Conservation (phyloP, 2,329 filamentous ascomycete species). For the Hypoxylon sp. region DNA sequence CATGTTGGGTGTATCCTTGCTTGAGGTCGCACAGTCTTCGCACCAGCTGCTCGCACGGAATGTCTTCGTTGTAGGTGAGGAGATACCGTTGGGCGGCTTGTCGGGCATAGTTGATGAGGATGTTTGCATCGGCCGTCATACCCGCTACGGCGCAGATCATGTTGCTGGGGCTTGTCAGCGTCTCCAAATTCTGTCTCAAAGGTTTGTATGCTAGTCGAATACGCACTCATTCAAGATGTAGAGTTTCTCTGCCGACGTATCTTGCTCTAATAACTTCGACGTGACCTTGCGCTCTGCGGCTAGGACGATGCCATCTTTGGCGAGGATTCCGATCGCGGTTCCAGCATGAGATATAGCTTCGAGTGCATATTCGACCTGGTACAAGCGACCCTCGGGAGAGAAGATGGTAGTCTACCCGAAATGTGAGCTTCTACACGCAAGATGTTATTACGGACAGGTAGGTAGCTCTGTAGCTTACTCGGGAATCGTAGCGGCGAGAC, state of each 20-base stretch:
- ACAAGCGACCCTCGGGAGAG: slow-evolving; percentile 97
- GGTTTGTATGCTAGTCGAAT: not conserved
- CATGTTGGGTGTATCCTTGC: slow-evolving; percentile 99
- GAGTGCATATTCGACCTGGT: slow-evolving; percentile 99
- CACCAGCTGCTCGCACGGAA: slow-evolving; percentile 98
- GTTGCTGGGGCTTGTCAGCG: slow-evolving; percentile 72
- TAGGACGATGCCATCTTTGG: slow-evolving; percentile 97
- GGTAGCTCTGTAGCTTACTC: slow-evolving; percentile 70
- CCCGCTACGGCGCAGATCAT: slow-evolving; percentile 99
- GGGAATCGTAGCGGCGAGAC: slow-evolving; percentile 97
- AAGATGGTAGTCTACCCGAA: slow-evolving; percentile 91
- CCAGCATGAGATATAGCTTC: slow-evolving; percentile 99
- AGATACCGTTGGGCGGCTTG: slow-evolving; percentile 98
- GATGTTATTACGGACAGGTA: slow-evolving; percentile 41
- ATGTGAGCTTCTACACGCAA: slow-evolving; percentile 42
- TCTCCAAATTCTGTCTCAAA: not conserved
- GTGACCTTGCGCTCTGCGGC: slow-evolving; percentile 99
- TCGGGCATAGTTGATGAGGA: slow-evolving; percentile 99
- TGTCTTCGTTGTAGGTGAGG: slow-evolving; percentile 99
- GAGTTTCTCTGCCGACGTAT: slow-evolving; percentile 99
- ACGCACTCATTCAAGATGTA: slow-evolving; percentile 98
- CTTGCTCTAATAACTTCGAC: slow-evolving; percentile 98
- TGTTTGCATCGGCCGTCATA: slow-evolving; percentile 99
- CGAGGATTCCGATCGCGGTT: slow-evolving; percentile 95
- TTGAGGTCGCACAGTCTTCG: slow-evolving; percentile 97